Evolutionary conservation across 768 basidiomycete species (phyloP).

Genomic region (Gloeopeniophorella convolvens): DNA sequence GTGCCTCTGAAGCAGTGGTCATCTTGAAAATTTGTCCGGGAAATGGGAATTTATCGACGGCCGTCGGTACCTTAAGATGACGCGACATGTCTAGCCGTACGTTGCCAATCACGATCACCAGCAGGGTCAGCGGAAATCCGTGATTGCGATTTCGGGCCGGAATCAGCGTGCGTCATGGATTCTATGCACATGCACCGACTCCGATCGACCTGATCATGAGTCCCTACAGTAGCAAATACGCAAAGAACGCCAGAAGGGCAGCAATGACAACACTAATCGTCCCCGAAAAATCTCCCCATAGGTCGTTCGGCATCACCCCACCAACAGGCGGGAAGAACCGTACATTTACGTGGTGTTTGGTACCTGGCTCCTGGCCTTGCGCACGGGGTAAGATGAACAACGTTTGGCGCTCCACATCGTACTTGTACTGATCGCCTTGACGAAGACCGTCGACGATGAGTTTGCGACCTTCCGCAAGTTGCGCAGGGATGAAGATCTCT

Average conservation of each 20-base stretch:
- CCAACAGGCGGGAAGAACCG: conserved; percentile 49
- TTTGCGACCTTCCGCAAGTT: conserved; percentile 49
- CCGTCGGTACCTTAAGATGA: too few relatives aligned
- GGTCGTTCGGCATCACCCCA: conserved; percentile 51
- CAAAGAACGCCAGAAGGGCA: conserved; percentile 28
- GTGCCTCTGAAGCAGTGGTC: too few relatives aligned
- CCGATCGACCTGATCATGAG: not conserved
- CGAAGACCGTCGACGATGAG: conserved; percentile 53
- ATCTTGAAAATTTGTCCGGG: too few relatives aligned
- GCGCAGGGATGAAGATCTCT: conserved; percentile 75
- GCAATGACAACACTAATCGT: conserved; percentile 28
- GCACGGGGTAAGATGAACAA: conserved; percentile 52
- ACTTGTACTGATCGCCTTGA: conserved; percentile 42
- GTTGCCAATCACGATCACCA: too few relatives aligned
- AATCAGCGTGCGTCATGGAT: too few relatives aligned
- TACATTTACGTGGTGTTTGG: conserved; percentile 45
- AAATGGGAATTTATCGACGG: too few relatives aligned
- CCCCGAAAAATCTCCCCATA: conserved; percentile 54
- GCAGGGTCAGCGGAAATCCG: too few relatives aligned
- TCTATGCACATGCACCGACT: not conserved
- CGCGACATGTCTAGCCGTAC: too few relatives aligned
- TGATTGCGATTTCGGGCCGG: too few relatives aligned
- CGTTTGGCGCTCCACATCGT: conserved; percentile 68
- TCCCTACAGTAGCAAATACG: conserved; percentile 14
- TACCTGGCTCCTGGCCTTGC: conserved; percentile 36